Evolutionary conservation across 1,139 yeast species (phyloP).

Genomic region (Hemisphaericaspora xylanilytica): DNA sequence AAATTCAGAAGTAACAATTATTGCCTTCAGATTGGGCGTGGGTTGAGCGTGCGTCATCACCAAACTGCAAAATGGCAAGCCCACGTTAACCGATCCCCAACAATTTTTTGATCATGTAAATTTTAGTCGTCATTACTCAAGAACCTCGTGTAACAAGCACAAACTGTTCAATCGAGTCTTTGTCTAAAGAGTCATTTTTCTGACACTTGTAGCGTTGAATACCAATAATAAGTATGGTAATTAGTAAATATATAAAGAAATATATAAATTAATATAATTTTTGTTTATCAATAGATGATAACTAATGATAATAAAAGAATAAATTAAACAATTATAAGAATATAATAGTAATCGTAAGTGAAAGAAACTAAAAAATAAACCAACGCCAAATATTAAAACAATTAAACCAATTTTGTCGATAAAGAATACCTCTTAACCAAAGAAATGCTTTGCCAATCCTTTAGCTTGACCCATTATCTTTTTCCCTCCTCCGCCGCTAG

Average conservation of each 20-base stretch:
- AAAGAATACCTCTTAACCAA: constrained; percentile 19
- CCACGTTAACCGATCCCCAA: too few species aligned
- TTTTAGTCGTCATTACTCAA: too few species aligned
- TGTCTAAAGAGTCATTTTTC: too few species aligned
- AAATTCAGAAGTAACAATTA: too few species aligned
- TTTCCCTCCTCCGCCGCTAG: constrained; percentile 1
- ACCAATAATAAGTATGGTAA: background rate
- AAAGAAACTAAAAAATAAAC: background rate
- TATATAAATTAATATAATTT: too few species aligned
- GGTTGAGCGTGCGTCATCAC: too few species aligned
- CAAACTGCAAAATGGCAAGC: background rate
- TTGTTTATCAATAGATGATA: too few species aligned
- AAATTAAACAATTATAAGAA: background rate
- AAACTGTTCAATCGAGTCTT: too few species aligned
- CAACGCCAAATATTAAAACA: background rate
- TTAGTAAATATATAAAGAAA: background rate
- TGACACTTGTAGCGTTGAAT: too few species aligned
- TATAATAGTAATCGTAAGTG: background rate
- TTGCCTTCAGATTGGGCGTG: background rate
- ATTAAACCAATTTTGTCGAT: background rate
- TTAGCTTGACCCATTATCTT: constrained; percentile 38
- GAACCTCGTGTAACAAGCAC: too few species aligned
- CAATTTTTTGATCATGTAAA: too few species aligned
- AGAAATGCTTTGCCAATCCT: constrained; percentile 38
- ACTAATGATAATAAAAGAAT: too few species aligned